Evolutionary conservation across 2,329 filamentous ascomycete genomes (phyloP).

Genomic region (Aspergillus sp.): DNA sequence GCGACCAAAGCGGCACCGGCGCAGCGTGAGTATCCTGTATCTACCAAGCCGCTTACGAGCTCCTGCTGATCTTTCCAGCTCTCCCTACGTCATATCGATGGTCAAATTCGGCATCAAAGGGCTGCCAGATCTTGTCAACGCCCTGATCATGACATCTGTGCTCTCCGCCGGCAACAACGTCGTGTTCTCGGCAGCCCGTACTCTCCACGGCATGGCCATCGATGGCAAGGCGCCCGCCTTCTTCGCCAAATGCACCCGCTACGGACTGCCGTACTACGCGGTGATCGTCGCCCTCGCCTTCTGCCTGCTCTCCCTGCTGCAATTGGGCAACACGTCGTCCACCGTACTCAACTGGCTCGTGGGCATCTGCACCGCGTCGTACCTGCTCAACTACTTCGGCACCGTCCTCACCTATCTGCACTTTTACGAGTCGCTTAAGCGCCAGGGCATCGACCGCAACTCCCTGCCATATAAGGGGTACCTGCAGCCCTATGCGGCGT

Average conservation of each 20-base stretch:
- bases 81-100: constrained; percentile 66
- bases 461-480: constrained; percentile 25
- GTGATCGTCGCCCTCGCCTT: constrained; percentile 63
- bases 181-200: constrained; percentile 62
- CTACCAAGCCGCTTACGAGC: not conserved
- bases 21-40: constrained; percentile 45
- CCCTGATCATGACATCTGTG: constrained; percentile 64
- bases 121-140: constrained; percentile 67
- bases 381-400: constrained; percentile 43
- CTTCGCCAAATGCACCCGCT: constrained; percentile 50
- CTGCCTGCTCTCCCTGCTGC: constrained; percentile 68
- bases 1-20: constrained; percentile 49
- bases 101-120: constrained; percentile 58
- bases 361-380: constrained; percentile 26
- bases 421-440: constrained; percentile 65
- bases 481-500: constrained; percentile 55
- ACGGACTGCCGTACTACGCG: constrained; percentile 68
- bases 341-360: constrained; percentile 55
- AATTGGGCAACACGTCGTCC: constrained; percentile 60
- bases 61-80: constrained; percentile 26
- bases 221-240: constrained; percentile 58
- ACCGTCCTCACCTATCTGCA: constrained; percentile 68
- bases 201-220: constrained; percentile 62
- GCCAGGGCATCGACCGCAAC: constrained; percentile 64
- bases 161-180: constrained; percentile 64